A percentile compares a stretch with the other conserved stretches of the same genome.
Evolutionary conservation across 1,284 basidiomycete genomes (phyloP).

Genomic region (Melampsora larici-populina): DNA sequence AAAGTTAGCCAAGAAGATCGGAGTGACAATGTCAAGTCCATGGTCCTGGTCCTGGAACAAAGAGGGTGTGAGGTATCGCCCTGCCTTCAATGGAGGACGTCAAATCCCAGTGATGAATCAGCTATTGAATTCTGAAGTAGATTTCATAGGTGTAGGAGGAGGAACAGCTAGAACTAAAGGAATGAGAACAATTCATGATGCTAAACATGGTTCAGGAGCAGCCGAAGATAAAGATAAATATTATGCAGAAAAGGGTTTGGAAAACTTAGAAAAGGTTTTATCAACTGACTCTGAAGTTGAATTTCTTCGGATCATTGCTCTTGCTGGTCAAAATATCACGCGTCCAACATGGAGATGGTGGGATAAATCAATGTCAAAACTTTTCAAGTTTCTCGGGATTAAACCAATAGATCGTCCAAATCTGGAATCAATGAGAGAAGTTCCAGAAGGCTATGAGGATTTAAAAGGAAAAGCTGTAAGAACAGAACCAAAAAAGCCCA

Average conservation of each 20-base stretch:
- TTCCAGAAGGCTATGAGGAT: background rate
- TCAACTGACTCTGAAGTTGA: background rate
- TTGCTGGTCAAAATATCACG: background rate
- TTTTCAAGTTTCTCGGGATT: background rate
- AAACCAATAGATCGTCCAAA: background rate
- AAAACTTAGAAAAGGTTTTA: background rate
- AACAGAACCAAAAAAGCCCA: too few relatives aligned
- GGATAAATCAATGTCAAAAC: background rate
- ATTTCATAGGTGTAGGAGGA: too few relatives aligned
- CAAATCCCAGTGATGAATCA: background rate
- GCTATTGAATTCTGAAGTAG: background rate
- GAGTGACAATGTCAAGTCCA: constrained; percentile 3
- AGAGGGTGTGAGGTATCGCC: background rate
- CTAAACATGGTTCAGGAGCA: background rate
- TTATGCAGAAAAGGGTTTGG: background rate
- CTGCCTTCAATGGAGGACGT: background rate
- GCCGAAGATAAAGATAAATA: background rate
- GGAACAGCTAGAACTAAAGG: background rate
- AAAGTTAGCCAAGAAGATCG: background rate
- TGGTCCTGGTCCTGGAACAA: background rate
- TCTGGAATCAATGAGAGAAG: background rate
- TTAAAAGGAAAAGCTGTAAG: background rate
- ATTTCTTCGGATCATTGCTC: background rate
- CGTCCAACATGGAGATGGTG: background rate
- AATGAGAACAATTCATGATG: constrained; percentile 1